Conservation (phyloP, 441 rosid species). For the Syzygium malaccense region DNA sequence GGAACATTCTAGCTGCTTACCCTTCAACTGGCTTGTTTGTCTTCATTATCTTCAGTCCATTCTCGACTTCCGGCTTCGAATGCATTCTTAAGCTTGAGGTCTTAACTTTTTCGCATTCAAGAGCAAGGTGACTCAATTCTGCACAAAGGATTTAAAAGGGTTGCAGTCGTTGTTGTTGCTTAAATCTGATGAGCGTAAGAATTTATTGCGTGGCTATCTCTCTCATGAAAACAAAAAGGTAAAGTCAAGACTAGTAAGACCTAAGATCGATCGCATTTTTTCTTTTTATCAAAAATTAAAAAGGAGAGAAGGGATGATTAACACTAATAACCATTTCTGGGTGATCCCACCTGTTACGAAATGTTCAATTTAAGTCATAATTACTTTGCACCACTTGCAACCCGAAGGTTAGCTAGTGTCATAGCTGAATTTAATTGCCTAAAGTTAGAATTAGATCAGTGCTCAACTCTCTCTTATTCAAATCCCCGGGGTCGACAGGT, state of each 20-base stretch:
- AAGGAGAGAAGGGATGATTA: neutral
- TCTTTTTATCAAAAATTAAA: neutral
- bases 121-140: neutral
- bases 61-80: neutral
- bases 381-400: fast-evolving
- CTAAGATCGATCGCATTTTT: fast-evolving
- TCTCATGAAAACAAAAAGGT: neutral
- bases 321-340: fast-evolving
- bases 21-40: neutral
- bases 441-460: neutral
- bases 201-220: neutral
- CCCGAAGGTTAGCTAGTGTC: neutral
- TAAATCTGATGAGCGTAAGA: neutral
- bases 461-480: neutral
- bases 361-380: neutral
- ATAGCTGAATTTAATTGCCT: neutral
- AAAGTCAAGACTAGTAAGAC: neutral
- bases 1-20: neutral
- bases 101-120: neutral
- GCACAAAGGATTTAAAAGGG: neutral
- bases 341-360: fast-evolving
- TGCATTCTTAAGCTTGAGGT: neutral
- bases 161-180: neutral
- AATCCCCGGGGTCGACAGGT: too few species aligned
- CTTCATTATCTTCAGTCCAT: neutral